These are phyloP conservation scores for Coemansia sp. DNA, from an alignment of 192 early-diverging fungal species.

Conservation along the genomic window DNA sequence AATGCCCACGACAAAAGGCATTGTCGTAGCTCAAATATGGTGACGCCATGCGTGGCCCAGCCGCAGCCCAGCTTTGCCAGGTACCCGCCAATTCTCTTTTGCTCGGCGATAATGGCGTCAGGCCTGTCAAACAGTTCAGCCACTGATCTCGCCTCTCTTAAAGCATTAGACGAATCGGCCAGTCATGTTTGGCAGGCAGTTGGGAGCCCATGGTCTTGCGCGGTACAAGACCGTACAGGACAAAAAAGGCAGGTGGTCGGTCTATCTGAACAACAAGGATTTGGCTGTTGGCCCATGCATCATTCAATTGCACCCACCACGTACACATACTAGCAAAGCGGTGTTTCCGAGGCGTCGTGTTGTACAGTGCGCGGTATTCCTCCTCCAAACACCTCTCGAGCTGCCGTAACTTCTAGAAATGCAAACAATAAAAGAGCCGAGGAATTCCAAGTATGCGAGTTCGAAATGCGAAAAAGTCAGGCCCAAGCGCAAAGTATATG, in stretches of 20 bases:
- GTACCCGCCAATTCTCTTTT: too few relatives aligned
- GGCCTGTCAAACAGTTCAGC: too few relatives aligned
- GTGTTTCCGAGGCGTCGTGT: background rate
- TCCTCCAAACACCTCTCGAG: background rate
- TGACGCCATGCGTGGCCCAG: too few relatives aligned
- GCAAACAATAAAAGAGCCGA: constrained; percentile 3
- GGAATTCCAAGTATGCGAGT: background rate
- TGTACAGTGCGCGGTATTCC: background rate
- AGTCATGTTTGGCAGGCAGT: background rate
- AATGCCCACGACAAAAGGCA: too few relatives aligned
- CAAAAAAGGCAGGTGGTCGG: background rate
- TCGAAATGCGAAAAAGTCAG: constrained; percentile 3
- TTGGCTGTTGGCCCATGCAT: background rate
- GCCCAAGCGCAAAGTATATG: constrained; percentile 11
- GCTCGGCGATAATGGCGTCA: too few relatives aligned
- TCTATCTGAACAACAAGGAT: background rate
- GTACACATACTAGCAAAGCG: constrained; percentile 9
- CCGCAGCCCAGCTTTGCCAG: too few relatives aligned
- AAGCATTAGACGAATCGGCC: background rate
- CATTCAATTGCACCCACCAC: background rate
- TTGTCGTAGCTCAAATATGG: too few relatives aligned
- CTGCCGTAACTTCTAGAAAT: constrained; percentile 1
- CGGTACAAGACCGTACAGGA: background rate
- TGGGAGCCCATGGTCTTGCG: background rate
- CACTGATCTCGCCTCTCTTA: background rate